Evolutionary conservation across 2,329 filamentous ascomycete species (phyloP), one percentile per base, ranked within the genome.

Genomic region (Phialocephala sp.): DNA sequence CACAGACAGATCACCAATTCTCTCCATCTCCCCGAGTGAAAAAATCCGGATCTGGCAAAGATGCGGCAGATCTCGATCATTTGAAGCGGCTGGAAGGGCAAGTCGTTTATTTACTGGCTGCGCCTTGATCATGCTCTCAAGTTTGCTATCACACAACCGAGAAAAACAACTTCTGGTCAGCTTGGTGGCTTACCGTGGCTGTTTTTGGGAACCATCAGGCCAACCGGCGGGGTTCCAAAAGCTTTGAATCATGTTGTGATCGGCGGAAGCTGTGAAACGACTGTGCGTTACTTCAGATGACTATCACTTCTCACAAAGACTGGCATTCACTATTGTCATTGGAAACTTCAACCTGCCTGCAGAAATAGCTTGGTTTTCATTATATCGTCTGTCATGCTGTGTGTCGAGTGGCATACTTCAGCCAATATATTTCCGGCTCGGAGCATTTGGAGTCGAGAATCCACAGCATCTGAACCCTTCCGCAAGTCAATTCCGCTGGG

Each of bases 141-240:
- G 27, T 54, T 54, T 54, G 22, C 50, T 54, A 27, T 54, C 50
- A 32, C 50, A 35, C 50, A 54, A n/a, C 50, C 24, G 50, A 57
- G 35, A 57, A 57, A 57, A 57, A 39, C 55, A 39, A 54, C 50
- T 27, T 35, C 22, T 27, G 22, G 11, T 5, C 50, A 5, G 50
- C n/a, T 24, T 39, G 1, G 55, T 57, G 55, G 55, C 55, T 57
- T 57, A 9, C 27, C 2, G 35, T 57, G 55, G 55, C 55, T 57
- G 14, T 24, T 14, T 57, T 57, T 32, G 55, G 55, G 55, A 22
- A 20, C 55, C 35, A 37, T 15, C 55, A 36, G 12, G 54, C 54
- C 55, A 57, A 57, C 35, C 20, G 35, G 55, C 35, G 55, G 20
- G 24, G 27, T 35, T 55, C 52, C 52, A 8, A 35, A 55, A 18